A percentile compares a stretch with the other conserved stretches of the same genome.
Evolutionary conservation across 2,329 filamentous ascomycete species (phyloP).

Genomic region (Arthrobotrys sinensis): DNA sequence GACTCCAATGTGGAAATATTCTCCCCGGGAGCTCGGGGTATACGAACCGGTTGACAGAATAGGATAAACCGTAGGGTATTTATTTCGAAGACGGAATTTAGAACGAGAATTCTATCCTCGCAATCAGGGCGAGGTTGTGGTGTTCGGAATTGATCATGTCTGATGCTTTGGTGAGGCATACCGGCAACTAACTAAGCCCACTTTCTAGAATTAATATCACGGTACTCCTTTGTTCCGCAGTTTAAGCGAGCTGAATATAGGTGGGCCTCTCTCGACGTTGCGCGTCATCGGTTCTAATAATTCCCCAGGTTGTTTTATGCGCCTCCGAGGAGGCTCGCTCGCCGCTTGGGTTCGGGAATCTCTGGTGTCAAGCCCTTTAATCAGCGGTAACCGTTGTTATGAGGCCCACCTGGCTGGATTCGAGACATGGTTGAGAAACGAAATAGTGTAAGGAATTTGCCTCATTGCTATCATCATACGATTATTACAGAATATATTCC

Average conservation of each 20-base stretch:
- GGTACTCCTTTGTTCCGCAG: conserved; percentile 25
- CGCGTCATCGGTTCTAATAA: conserved; percentile 56
- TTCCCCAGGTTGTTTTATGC: conserved; percentile 36
- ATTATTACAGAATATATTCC: conserved; percentile 15
- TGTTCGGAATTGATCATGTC: conserved; percentile 11
- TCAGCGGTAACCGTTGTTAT: conserved; percentile 37
- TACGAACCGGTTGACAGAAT: neutral
- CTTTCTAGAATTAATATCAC: conserved; percentile 12
- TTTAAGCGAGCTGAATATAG: conserved; percentile 29
- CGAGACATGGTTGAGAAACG: conserved; percentile 29
- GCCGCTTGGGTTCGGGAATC: conserved; percentile 30
- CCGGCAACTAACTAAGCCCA: conserved; percentile 5
- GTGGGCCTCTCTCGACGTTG: conserved; percentile 18
- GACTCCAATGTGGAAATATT: conserved; percentile 34
- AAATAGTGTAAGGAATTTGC: conserved; percentile 22
- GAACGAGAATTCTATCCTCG: conserved; percentile 11
- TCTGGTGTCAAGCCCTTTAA: conserved; percentile 11
- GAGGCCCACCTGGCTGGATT: conserved; percentile 23
- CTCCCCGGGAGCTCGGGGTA: conserved; percentile 24
- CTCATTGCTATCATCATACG: conserved; percentile 21
- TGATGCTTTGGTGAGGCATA: conserved; percentile 19
- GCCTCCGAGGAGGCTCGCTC: conserved; percentile 34
- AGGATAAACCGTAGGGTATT: neutral
- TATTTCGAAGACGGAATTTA: neutral
- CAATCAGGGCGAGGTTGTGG: neutral